Evolutionary conservation across 257 asterid genomes (phyloP).

Genomic region (Nicotiana obtusifolia): DNA sequence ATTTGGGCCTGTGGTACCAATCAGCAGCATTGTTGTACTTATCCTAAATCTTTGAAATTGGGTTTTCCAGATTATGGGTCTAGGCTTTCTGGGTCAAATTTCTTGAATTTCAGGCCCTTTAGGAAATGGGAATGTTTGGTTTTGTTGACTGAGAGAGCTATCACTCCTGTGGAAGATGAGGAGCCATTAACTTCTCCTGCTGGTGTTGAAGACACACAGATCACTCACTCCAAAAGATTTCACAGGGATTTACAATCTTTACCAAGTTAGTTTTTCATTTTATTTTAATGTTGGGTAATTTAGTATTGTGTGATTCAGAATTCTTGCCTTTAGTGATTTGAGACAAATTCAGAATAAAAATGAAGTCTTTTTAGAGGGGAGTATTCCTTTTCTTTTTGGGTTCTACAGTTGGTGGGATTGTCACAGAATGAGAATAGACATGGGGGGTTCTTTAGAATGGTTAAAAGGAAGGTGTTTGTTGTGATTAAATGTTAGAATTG

Average conservation of each 20-base stretch:
- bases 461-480: neutral
- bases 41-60: constrained; percentile 17
- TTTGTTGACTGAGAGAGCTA: constrained; percentile 31
- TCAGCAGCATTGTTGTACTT: constrained; percentile 14
- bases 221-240: constrained; percentile 31
- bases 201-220: constrained; percentile 26
- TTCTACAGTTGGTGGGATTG: neutral
- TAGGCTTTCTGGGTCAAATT: constrained; percentile 17
- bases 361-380: neutral
- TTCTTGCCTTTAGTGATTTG: neutral
- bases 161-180: constrained; percentile 53
- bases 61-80: constrained; percentile 28
- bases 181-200: constrained; percentile 25
- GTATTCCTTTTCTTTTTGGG: neutral
- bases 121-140: constrained; percentile 48
- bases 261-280: constrained; percentile 60
- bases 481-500: neutral
- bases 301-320: neutral
- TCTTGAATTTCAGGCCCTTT: constrained; percentile 37
- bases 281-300: neutral
- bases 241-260: constrained; percentile 69
- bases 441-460: neutral
- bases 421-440: neutral
- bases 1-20: constrained; percentile 28
- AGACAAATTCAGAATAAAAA: neutral